A percentile compares a stretch with the other conserved stretches of the same genome.
These are phyloP conservation scores for Ambrosiella cleistominuta DNA, from an alignment of 2,329 filamentous ascomycete genomes.

Conservation along the genomic window DNA sequence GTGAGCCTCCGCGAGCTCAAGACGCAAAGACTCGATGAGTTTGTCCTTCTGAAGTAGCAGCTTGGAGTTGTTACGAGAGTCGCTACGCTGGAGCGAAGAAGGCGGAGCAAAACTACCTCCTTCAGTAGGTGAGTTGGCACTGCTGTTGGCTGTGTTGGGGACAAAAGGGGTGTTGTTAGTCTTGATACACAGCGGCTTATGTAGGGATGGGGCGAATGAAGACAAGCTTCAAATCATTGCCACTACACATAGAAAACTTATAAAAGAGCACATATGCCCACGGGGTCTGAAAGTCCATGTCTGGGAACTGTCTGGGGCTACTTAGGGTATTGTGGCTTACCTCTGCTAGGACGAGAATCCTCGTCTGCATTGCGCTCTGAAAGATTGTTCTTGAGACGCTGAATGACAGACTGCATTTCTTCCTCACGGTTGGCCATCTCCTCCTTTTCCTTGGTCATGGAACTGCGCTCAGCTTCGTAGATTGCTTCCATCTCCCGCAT, in stretches of 20 bases:
- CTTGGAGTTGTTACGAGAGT: slow-evolving; percentile 78
- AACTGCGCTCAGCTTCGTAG: slow-evolving; percentile 76
- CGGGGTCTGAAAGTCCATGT: neutral
- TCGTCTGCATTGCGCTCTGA: slow-evolving; percentile 50
- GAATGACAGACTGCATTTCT: slow-evolving; percentile 78
- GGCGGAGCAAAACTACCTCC: slow-evolving; percentile 72
- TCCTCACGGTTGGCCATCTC: slow-evolving; percentile 70
- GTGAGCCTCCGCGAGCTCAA: slow-evolving; percentile 86
- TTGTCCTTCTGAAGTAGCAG: slow-evolving; percentile 90
- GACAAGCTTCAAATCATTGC: neutral
- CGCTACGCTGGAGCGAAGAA: slow-evolving; percentile 67
- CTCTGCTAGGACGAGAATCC: slow-evolving; percentile 11
- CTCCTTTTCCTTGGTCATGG: slow-evolving; percentile 82
- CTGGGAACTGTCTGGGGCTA: neutral
- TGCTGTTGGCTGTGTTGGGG: slow-evolving; percentile 23
- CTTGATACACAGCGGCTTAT: neutral
- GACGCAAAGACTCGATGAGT: slow-evolving; percentile 75
- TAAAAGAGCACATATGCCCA: neutral
- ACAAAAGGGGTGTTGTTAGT: slow-evolving; percentile 4
- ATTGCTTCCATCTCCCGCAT: slow-evolving; percentile 83
- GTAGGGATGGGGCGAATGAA: neutral
- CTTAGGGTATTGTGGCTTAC: slow-evolving; percentile 1
- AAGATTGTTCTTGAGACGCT: slow-evolving; percentile 77
- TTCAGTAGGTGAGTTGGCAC: slow-evolving; percentile 42
- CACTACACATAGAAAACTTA: neutral